Evolutionary conservation across 345 rosid species (phyloP).

Genomic region (Jatropha curcas): DNA sequence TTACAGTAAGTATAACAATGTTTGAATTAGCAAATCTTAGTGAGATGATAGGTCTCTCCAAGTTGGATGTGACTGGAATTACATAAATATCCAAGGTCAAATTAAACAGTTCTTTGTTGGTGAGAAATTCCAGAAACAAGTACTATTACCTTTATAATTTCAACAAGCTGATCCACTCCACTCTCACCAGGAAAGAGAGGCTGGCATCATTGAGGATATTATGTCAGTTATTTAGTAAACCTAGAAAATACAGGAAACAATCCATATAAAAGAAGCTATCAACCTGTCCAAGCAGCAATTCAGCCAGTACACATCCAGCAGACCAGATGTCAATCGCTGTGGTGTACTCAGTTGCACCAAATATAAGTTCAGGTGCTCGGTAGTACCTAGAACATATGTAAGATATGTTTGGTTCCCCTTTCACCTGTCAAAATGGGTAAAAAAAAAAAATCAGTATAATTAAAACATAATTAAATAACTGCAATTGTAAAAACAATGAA

Average conservation of each 20-base stretch:
- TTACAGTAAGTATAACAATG: neutral
- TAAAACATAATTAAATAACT: neutral
- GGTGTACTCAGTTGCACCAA: constrained; percentile 96
- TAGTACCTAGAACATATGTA: constrained; percentile 98
- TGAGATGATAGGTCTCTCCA: neutral
- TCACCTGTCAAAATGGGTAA: constrained; percentile 67
- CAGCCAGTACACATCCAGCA: constrained; percentile 95
- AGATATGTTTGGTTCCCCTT: constrained; percentile 94
- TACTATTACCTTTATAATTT: constrained; percentile 88
- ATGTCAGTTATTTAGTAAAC: neutral
- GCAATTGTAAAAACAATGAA: neutral
- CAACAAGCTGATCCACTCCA: constrained; percentile 97
- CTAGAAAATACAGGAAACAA: neutral
- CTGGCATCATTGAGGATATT: constrained; percentile 41
- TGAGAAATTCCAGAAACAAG: constrained; percentile 2
- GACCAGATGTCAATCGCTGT: constrained; percentile 99
- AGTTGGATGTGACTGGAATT: neutral
- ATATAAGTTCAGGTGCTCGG: constrained; percentile 97
- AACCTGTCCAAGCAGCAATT: constrained; percentile 94
- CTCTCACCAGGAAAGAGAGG: constrained; percentile 98
- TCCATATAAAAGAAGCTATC: constrained; percentile 2
- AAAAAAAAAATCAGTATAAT: constrained; percentile 10
- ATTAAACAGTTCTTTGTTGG: neutral
- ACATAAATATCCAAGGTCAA: neutral
- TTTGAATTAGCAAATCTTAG: neutral